phyloP scores from a whole-genome alignment of 257 asterid species.

The Rhazya stricta region DNA sequence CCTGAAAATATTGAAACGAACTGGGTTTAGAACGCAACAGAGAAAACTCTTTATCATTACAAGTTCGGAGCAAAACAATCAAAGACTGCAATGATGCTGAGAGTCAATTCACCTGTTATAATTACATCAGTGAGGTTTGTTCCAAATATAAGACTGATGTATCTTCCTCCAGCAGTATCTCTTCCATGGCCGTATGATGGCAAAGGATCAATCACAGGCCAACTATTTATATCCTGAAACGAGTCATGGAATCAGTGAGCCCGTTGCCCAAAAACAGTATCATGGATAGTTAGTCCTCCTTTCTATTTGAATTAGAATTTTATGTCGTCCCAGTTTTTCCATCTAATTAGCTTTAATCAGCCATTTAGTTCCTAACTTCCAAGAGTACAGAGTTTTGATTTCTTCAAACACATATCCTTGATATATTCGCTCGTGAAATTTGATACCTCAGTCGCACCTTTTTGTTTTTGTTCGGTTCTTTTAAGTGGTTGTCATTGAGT shows the following conservation, averaged over 20 bases:
- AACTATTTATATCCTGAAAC: slow-evolving; percentile 58
- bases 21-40: neutral
- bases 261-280: neutral
- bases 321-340: neutral
- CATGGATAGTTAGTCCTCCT: neutral
- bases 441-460: no score
- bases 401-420: no score
- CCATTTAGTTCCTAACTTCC: neutral
- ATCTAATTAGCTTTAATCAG: no score
- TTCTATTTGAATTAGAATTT: neutral
- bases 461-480: neutral
- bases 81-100: neutral
- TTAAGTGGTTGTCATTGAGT: neutral
- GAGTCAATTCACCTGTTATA: slow-evolving; percentile 44
- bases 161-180: slow-evolving; percentile 83
- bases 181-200: slow-evolving; percentile 93
- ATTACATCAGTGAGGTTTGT: slow-evolving; percentile 79
- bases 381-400: no score
- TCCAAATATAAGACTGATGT: slow-evolving; percentile 76
- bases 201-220: slow-evolving; percentile 74
- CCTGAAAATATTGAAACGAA: slow-evolving; percentile 32
- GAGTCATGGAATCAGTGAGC: neutral
- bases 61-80: neutral
- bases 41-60: neutral
- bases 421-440: no score